Evolutionary conservation across 352 stramenopile genomes (phyloP).

Genomic region (Phytophthora constricta): DNA sequence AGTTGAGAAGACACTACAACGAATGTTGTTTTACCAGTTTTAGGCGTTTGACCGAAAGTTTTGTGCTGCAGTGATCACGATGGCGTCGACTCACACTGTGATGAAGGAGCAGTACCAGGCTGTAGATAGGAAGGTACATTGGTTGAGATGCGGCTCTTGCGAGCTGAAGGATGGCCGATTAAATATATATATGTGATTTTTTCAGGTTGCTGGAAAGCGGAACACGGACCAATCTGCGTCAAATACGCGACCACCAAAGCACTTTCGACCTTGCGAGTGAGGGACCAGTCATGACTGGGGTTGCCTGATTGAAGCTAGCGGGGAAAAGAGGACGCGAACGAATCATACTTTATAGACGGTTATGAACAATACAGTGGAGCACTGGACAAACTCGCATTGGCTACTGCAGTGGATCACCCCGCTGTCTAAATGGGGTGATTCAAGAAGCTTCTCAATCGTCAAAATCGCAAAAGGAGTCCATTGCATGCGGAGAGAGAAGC

Average conservation of each 20-base stretch:
- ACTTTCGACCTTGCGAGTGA: constrained; percentile 29
- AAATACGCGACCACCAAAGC: constrained; percentile 40
- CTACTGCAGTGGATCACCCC: neutral
- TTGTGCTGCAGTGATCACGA: constrained; percentile 56
- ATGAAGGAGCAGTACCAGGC: constrained; percentile 60
- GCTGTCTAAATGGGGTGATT: neutral
- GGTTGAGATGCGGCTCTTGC: neutral
- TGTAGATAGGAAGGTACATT: constrained; percentile 63
- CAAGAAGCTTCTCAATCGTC: constrained; percentile 26
- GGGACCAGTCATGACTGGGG: neutral
- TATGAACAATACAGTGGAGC: constrained; percentile 23
- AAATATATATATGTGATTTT: constrained; percentile 6
- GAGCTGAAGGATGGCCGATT: neutral
- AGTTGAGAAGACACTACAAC: too few relatives aligned
- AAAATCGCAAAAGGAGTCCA: constrained; percentile 54
- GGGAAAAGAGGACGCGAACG: constrained; percentile 23
- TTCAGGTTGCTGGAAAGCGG: constrained; percentile 49
- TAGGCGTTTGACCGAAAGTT: constrained; percentile 3
- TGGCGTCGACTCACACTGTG: constrained; percentile 46
- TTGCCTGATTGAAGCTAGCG: too few relatives aligned
- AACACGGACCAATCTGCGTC: constrained; percentile 25
- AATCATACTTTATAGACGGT: constrained; percentile 42
- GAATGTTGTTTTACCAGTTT: neutral
- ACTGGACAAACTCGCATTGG: neutral
- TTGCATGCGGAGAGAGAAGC: constrained; percentile 49